A percentile compares a stretch with the other conserved stretches of the same genome.
Evolutionary conservation across 257 asterid genomes (phyloP).

Genomic region (Handroanthus guayacan): DNA sequence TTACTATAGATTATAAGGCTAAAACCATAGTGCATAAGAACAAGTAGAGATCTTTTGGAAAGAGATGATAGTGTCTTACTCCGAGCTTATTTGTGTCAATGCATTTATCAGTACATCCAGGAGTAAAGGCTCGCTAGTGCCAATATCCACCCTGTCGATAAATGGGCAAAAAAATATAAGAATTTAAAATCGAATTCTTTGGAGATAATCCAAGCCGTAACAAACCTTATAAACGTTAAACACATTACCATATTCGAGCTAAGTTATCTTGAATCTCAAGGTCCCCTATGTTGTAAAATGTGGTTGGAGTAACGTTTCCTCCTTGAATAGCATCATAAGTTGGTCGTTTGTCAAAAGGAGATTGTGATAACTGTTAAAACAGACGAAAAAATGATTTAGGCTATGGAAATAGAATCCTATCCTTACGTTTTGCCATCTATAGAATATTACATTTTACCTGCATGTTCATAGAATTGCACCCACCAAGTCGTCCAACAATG

Average conservation of each 20-base stretch:
- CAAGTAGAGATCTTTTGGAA: neutral
- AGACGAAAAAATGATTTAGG: conserved; percentile 16
- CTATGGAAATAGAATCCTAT: conserved; percentile 5
- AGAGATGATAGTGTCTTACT: conserved; percentile 56
- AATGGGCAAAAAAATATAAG: neutral
- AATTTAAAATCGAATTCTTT: conserved; percentile 19
- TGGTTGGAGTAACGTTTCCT: conserved; percentile 79
- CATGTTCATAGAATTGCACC: conserved; percentile 97
- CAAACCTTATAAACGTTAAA: neutral
- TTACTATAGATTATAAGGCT: neutral
- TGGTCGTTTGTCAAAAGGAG: conserved; percentile 77
- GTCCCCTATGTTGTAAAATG: conserved; percentile 95
- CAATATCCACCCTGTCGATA: conserved; percentile 86
- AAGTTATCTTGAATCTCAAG: conserved; percentile 88
- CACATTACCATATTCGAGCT: conserved; percentile 83
- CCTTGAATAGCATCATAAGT: conserved; percentile 87
- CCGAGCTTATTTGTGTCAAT: conserved; percentile 82
- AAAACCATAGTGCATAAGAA: neutral
- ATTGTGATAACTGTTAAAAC: conserved; percentile 73
- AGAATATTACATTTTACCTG: conserved; percentile 53
- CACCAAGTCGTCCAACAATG: conserved; percentile 96
- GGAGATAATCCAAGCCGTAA: conserved; percentile 2
- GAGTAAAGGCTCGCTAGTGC: conserved; percentile 80
- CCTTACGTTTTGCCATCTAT: neutral
- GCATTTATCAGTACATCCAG: conserved; percentile 90